These are phyloP conservation scores for Plasmodiophora brassicae DNA, from an alignment of 208 protist species.

Conservation along the genomic window DNA sequence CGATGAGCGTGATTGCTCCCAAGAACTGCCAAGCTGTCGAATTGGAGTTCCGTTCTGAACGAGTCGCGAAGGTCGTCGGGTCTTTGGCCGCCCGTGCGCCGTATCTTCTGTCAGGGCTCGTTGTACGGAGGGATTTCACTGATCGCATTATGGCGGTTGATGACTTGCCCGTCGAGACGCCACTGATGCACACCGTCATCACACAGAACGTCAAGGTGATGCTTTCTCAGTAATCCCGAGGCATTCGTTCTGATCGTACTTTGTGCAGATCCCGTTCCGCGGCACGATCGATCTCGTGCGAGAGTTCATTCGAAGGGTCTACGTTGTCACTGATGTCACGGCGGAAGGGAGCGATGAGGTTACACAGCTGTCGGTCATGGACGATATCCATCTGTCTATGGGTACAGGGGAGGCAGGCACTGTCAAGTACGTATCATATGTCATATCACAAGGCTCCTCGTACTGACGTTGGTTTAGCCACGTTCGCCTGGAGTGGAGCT, in stretches of 20 bases:
- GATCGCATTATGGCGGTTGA: constrained; percentile 27
- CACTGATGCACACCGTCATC: background rate
- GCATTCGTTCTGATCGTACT: background rate
- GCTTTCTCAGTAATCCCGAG: background rate
- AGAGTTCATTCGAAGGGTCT: background rate
- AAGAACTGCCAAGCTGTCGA: constrained; percentile 38
- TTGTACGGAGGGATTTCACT: constrained; percentile 31
- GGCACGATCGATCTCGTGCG: background rate
- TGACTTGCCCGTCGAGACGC: constrained; percentile 6
- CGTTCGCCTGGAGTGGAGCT: constrained; percentile 31
- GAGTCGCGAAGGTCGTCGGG: constrained; percentile 27
- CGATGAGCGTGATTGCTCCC: constrained; percentile 13
- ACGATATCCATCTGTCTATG: background rate
- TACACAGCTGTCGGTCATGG: background rate
- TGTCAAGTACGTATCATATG: background rate
- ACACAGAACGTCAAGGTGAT: constrained; percentile 20
- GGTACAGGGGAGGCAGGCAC: background rate
- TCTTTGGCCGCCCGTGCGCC: background rate
- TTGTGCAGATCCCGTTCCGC: background rate
- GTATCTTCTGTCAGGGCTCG: constrained; percentile 29
- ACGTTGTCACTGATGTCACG: background rate
- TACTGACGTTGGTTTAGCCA: no score
- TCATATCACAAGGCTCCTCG: background rate
- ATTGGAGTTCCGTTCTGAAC: constrained; percentile 38
- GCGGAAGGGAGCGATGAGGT: no score